Evolutionary conservation across 129 eudicot species (phyloP), one percentile per base, ranked within the genome.

Genomic region (Arctium lappa): DNA sequence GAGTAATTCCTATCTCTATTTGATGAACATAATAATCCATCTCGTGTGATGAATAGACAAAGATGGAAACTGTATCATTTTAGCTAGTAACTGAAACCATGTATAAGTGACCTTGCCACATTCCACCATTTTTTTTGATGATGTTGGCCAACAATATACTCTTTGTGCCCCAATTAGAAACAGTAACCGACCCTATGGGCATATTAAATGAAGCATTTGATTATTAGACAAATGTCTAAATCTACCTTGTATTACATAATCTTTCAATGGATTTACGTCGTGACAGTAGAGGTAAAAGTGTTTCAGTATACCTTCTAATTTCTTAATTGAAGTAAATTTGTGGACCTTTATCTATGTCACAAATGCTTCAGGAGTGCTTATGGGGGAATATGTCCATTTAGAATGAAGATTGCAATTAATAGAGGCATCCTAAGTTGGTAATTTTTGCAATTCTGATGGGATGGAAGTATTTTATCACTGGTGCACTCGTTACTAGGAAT

Each of bases 191-290:
- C 30, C 72, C 15, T 5, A 13, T n/a, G 15, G 77, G 74, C 72
- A 76, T 50, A 69, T 82, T 46, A 34, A 10, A 30, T 37, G 46
- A 60, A 27, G 73, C 73, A 73, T 60, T 73, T 38, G 42, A 8
- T 13, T 30, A 60, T 39, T 27, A 29, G 70, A 63, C 5, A 69
- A 6, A 40, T 31, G 73, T 73, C 31, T 15, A 74, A 29, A 81
- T 63, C 34, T 63, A 63, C 68, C 48, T 38, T 76, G 80, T 39
- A 32, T 12, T 70, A 18, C 83, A 72, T 78, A 71, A 77, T 83
- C 79, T 84, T 84, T 72, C 32, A 60, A 72, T 72, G 75, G 79
- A 84, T 84, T 72, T 72, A 32, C 13, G 13, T 72, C 6, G 44
- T 77, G 48, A 60, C 12, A 9, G 27, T 37, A 33, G 73, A 27